Conservation (phyloP, 805 yeast species). For the Suhomyces vadensis region DNA sequence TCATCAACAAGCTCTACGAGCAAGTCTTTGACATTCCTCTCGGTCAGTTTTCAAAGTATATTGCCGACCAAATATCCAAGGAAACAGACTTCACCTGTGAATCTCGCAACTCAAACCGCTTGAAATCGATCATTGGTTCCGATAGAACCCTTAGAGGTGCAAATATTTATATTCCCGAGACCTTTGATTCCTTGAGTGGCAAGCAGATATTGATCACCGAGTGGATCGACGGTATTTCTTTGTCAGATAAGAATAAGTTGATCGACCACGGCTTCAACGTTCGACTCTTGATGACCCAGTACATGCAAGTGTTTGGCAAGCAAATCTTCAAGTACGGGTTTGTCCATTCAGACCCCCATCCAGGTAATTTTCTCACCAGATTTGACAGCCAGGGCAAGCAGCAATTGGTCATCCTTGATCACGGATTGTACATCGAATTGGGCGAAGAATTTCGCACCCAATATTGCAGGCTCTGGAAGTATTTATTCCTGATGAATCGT, state of each 20-base stretch:
- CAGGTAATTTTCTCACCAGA: slow-evolving; percentile 71
- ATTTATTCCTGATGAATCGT: slow-evolving; percentile 53
- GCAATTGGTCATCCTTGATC: slow-evolving; percentile 70
- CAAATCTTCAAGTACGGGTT: slow-evolving; percentile 68
- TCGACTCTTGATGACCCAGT: slow-evolving; percentile 46
- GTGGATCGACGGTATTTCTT: slow-evolving; percentile 73
- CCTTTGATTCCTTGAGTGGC: slow-evolving; percentile 46
- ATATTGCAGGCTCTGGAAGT: slow-evolving; percentile 65
- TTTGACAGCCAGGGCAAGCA: slow-evolving; percentile 35
- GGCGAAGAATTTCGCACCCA: slow-evolving; percentile 51
- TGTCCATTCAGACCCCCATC: slow-evolving; percentile 79
- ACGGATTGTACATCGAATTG: slow-evolving; percentile 66
- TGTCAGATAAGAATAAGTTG: slow-evolving; percentile 49
- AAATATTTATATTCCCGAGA: slow-evolving; percentile 57
- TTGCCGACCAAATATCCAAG: slow-evolving; percentile 54
- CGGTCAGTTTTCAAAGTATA: slow-evolving; percentile 53
- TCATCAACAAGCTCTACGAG: slow-evolving; percentile 54
- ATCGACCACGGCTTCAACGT: slow-evolving; percentile 40
- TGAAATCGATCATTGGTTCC: slow-evolving; percentile 36
- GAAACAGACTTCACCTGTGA: slow-evolving; percentile 68
- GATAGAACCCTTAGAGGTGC: slow-evolving; percentile 42
- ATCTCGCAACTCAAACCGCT: slow-evolving; percentile 48
- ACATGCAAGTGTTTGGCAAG: slow-evolving; percentile 52
- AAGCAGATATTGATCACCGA: slow-evolving; percentile 61
- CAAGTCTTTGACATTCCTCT: slow-evolving; percentile 65